phyloP scores from a whole-genome alignment of 2,329 filamentous ascomycete genomes.

The Pleomassaria siparia region DNA sequence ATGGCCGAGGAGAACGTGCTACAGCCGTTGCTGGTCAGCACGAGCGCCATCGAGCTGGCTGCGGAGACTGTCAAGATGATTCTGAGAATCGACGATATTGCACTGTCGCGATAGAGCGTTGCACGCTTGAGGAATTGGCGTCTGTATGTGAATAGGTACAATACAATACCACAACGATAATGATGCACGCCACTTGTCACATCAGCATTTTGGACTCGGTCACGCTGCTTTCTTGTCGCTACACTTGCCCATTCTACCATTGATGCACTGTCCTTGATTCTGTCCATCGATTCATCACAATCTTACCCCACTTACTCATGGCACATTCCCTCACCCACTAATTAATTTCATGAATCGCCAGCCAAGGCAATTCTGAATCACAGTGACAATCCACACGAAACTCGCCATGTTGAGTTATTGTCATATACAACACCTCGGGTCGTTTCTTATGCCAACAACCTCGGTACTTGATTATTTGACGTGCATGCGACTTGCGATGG shows the following conservation, averaged over 20 bases:
- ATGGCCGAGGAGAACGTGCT: conserved; percentile 96
- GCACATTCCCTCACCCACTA: background rate
- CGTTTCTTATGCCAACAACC: background rate
- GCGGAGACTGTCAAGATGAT: conserved; percentile 99
- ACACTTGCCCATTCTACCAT: background rate
- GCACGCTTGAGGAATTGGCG: background rate
- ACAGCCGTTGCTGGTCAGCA: conserved; percentile 94
- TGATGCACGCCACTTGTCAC: conserved; percentile 1
- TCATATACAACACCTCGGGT: background rate
- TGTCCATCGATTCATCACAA: too few relatives aligned
- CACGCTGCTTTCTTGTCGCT: too few relatives aligned
- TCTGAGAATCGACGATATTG: conserved; percentile 69
- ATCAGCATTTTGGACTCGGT: too few relatives aligned
- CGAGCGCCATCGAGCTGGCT: conserved; percentile 93
- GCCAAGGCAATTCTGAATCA: background rate
- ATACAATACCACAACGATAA: conserved; percentile 14
- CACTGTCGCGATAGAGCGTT: conserved; percentile 46
- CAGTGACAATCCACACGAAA: background rate
- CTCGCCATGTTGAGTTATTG: background rate
- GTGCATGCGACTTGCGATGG: background rate
- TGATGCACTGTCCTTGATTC: background rate
- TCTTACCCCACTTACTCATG: too few relatives aligned
- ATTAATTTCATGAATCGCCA: background rate
- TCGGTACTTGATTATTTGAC: background rate
- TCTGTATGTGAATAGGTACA: conserved; percentile 1